A percentile compares a stretch with the other conserved stretches of the same genome.
Conservation (phyloP, 208 protist species). For the Wallacemonas collosoma region DNA sequence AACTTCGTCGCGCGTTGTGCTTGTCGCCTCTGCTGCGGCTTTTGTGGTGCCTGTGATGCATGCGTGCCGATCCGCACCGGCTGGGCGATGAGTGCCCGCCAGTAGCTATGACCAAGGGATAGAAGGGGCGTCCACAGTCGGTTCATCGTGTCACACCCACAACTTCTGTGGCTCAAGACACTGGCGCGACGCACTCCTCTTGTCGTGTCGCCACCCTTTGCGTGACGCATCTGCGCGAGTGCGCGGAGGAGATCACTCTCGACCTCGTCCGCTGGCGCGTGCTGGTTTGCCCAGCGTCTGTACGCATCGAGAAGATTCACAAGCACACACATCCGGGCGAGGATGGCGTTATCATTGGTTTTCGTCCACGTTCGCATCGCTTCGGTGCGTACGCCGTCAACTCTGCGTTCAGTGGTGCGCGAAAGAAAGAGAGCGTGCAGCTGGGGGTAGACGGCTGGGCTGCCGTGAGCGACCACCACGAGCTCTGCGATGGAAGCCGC, state of each 20-base stretch:
- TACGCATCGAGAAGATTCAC: slow-evolving; percentile 6
- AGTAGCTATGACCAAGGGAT: background rate
- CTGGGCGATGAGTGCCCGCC: background rate
- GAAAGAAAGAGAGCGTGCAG: background rate
- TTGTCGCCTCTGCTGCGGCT: background rate
- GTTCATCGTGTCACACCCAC: background rate
- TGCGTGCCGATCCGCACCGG: background rate
- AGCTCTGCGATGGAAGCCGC: background rate
- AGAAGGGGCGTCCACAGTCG: background rate
- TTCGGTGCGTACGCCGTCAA: too few species aligned
- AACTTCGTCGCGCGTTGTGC: background rate
- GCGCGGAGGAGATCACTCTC: background rate
- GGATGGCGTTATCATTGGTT: background rate
- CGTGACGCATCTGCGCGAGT: background rate
- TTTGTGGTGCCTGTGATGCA: background rate
- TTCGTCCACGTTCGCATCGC: too few species aligned
- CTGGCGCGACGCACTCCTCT: too few species aligned
- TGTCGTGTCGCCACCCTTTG: too few species aligned
- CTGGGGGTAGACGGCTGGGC: background rate
- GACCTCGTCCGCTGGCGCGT: slow-evolving; percentile 1
- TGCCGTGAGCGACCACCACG: too few species aligned
- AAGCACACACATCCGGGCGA: background rate
- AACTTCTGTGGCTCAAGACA: too few species aligned
- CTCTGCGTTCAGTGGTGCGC: too few species aligned
- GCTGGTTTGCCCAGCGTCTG: background rate